Base-by-base conservation (phyloP, 176 grass and related monocot species). In the Poa pratensis region DNA sequence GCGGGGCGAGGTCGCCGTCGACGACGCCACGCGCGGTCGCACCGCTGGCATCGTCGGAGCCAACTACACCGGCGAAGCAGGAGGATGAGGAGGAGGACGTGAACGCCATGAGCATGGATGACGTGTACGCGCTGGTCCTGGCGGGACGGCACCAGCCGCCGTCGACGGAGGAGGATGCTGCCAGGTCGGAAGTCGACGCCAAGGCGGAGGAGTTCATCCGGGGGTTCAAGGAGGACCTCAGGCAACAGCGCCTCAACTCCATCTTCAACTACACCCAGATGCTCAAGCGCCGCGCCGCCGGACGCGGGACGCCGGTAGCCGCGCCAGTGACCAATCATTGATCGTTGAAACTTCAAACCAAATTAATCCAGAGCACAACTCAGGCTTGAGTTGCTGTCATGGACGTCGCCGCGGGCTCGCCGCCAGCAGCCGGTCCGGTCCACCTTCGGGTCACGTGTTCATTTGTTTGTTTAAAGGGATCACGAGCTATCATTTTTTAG, bases 221-320 rank as follows among this genome's bases (percentile, higher is more conserved):
- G 3, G 50, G 49, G 49, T 90, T 80, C 69, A 69, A 75, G 76
- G 85, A 91, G 53, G 81, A 87, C 6, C 61, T 71, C 2, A 66
- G 85, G 76, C 81, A 63, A 85, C 81, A 81, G 89, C 81, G 89
- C 6, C 89, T 91, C 62, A 51, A 76, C 30, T 91, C 89, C 81
- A 87, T 91, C 89, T 76, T 62, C 85, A 87, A 84, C 81, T 91
- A 91, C 89, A 91, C 89, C 67, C 85, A 87, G 75, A 90, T 80
- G 89, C 89, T 90, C 75, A 83, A 84, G 80, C 22, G 35, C 73
- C 80, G 84, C 16, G 84, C 45, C 79, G 43, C 9, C 59, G 51
- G 5, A 45, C 5, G 39, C 40, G 40, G 18, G 22, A 28, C 13
- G 77, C 3, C 54, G 2, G 59, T 14, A 5, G 55, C 54, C 23